Evolutionary conservation across 495 filamentous ascomycete species (phyloP).

Genomic region (Massariosphaeria phaeospora): DNA sequence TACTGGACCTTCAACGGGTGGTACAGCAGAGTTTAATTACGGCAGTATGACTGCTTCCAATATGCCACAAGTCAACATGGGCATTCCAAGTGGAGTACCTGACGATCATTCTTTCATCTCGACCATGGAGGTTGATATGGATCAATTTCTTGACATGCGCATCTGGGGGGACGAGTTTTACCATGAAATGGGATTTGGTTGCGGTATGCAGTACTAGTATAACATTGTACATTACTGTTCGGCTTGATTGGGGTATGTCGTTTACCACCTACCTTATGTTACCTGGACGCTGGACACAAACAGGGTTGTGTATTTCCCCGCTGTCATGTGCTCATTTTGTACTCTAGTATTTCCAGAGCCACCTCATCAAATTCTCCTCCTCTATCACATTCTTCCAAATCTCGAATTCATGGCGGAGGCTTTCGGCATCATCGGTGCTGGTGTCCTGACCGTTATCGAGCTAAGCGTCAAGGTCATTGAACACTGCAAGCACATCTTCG

Average conservation of each 20-base stretch:
- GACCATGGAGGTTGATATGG: conserved; percentile 25
- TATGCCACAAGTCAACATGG: not conserved
- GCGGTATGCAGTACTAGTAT: no score
- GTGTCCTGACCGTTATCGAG: conserved; percentile 14
- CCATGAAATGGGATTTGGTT: conserved; percentile 23
- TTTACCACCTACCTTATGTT: no score
- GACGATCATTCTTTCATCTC: conserved; percentile 21
- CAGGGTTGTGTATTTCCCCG: no score
- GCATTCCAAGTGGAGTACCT: not conserved
- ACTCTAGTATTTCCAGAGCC: not conserved
- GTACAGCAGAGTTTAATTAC: not conserved
- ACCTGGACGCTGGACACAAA: no score
- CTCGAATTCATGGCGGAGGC: conserved; percentile 22
- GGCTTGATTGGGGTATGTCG: no score
- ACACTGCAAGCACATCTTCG: conserved; percentile 18
- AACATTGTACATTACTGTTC: no score
- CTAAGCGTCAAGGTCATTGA: conserved; percentile 11
- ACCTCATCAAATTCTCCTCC: no score
- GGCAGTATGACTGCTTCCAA: no score
- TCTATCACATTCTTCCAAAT: no score
- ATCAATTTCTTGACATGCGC: conserved; percentile 22
- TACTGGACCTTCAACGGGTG: not conserved
- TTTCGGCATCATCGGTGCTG: conserved; percentile 11
- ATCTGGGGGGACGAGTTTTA: conserved; percentile 23
- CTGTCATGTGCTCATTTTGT: no score